Conservation (phyloP, 495 filamentous ascomycete genomes). For the Penicillium waksmanii region DNA sequence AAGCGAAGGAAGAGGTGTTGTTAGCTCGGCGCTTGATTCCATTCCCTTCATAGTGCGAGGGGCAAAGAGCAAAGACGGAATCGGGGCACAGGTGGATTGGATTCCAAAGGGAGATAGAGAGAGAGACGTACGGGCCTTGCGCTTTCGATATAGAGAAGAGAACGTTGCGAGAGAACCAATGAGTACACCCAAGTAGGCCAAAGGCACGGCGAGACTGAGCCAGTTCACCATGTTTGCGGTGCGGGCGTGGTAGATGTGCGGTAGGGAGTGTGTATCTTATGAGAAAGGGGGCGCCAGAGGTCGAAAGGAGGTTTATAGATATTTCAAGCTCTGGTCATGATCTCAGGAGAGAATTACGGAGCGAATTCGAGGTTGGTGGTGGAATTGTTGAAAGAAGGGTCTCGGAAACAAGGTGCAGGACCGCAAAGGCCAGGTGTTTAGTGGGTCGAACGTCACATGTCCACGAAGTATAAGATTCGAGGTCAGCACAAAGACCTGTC, state of each 20-base stretch:
- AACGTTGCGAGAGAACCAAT: constrained; percentile 89
- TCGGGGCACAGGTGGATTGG: not conserved
- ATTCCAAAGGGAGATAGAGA: not conserved
- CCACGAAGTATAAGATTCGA: constrained; percentile 17
- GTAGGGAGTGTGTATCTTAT: constrained; percentile 12
- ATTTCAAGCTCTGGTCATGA: constrained; percentile 14
- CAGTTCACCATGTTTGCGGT: constrained; percentile 61
- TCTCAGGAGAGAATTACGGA: not conserved
- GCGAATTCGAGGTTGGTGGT: constrained; percentile 10
- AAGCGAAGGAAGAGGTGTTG: constrained; percentile 3
- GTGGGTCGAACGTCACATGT: constrained; percentile 38
- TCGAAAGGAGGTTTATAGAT: not conserved
- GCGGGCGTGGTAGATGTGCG: constrained; percentile 14
- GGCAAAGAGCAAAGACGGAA: not conserved
- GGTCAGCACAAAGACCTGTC: not conserved
- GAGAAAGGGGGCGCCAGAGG: constrained; percentile 1
- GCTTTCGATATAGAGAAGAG: constrained; percentile 87
- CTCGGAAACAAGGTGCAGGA: constrained; percentile 11
- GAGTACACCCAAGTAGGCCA: constrained; percentile 86
- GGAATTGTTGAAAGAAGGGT: constrained; percentile 9
- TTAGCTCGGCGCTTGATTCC: not conserved
- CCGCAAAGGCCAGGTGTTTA: constrained; percentile 38
- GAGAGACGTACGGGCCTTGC: constrained; percentile 75
- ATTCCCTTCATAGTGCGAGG: not conserved
- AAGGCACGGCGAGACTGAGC: constrained; percentile 76